Evolutionary conservation across 805 yeast species (phyloP), one percentile per base, ranked within the genome.

Genomic region (Saccharomycopsis sp.): DNA sequence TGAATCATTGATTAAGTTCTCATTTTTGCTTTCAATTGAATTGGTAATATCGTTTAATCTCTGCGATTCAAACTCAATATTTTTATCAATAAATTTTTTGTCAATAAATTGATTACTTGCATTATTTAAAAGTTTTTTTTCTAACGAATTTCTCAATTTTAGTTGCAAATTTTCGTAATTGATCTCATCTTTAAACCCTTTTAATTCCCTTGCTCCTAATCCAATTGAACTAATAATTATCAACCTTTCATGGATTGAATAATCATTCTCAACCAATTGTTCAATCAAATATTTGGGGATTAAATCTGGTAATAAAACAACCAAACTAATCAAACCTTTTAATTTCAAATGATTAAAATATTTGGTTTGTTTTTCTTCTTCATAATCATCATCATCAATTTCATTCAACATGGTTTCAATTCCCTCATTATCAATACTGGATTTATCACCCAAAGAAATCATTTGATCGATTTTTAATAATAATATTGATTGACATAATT

Each of bases 171-270:
- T 45, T 5, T 26, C 20, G 13, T 23, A 19, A 26, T 40, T 45
- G 3, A 47, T 34, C 21, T 55, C 63, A 53, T 79, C 89, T 3
- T 68, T 65, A 23, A 65, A 56, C 0, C 87, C 89, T 33, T 80
- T 63, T 8, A 87, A 62, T 47, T 82, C 86, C 45, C 95, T 59
- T 0, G 87, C 85, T 2, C 83, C 72, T 19, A 87, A 59, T 0
- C 88, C 79, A 10, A 85, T 53, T 1, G 83, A 62, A 3, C 88
- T 73, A 15, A 92, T 57, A 6, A 88, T 64, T 21, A 72, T 60
- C 60, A 88, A 65, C 36, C 97, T 59, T 45, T 79, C 88, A 46
- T 82, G 92, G 15, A 92, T 56, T 0, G 95, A 85, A 46, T 80
- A 74, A 52, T 89, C 98, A 0, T 88, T 87, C 0, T 69, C 64